Base-by-base conservation (phyloP, 2,329 filamentous ascomycete genomes). In the Leptographium procerum region DNA sequence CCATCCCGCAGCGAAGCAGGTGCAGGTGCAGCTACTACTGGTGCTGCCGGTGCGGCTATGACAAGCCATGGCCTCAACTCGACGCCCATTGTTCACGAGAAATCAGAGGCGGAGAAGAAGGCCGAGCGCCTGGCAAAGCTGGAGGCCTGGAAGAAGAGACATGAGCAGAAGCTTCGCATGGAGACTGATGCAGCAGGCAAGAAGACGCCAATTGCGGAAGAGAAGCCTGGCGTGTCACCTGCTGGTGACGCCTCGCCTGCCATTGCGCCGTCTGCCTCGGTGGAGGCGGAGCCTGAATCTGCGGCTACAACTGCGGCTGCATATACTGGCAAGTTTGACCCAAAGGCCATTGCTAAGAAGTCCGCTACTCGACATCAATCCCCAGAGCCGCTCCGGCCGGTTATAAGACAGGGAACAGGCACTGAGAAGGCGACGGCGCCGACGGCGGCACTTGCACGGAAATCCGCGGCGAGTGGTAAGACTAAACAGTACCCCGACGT, bases 81-180 rank as follows among this genome's bases (percentile, higher is more conserved):
- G 9, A 16, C 51, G 16, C n/a, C 29, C 4, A 48, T 14, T 10
- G 29, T 48, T 16, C 16, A 75, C 51, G 72, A 72, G 22, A 84
- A 84, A 66, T 77, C 82, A 33, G 88, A 90, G 66, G 82, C 83
- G 61, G 85, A 90, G 55, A 90, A 88, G 68, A 89, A 91, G 70
- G 87, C 86, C 55, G 88, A 92, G 70, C 79, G 88, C 62, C 77
- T 91, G 50, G 89, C 89, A 31, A 91, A 89, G 69, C 74, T 95
- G 31, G 89, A 92, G 69, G 88, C 89, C 59, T 96, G 91, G 91
- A 96, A 96, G 73, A 88, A 90, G 72, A 92, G 91, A 72, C 86
- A 90, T 69, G 88, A 89, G 63, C 84, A 85, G 68, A 86, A 86
- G 65, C 86, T 86, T 65, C 81, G 81, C 62, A 89, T 89, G 69